A percentile compares a stretch with the other conserved stretches of the same genome.
phyloP scores from a whole-genome alignment of 345 rosid species.

The Moringa oleifera region DNA sequence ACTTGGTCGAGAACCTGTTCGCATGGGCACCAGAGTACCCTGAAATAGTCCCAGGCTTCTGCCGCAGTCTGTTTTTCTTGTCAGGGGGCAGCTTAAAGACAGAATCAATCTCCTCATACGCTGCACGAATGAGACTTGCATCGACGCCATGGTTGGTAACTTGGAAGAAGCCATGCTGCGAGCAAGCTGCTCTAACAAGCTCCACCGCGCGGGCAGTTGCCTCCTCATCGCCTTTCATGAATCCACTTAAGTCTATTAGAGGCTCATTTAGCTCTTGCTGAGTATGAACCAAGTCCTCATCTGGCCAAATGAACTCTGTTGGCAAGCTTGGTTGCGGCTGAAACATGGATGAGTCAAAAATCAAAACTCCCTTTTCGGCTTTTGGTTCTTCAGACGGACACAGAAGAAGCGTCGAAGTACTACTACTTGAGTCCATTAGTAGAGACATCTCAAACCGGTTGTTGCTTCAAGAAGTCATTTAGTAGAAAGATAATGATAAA shows the following conservation, averaged over 20 bases:
- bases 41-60: conserved; percentile 26
- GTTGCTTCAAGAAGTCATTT: neutral
- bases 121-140: conserved; percentile 27
- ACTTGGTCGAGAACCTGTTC: conserved; percentile 39
- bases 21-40: conserved; percentile 59
- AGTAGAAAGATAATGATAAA: no score
- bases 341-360: conserved; percentile 28
- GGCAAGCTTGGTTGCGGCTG: conserved; percentile 34
- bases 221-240: conserved; percentile 30
- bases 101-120: conserved; percentile 26
- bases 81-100: conserved; percentile 39
- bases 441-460: conserved; percentile 14
- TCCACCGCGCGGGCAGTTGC: conserved; percentile 29
- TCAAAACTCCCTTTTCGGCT: neutral
- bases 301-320: conserved; percentile 45
- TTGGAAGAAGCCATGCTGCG: conserved; percentile 55
- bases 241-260: conserved; percentile 39
- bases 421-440: conserved; percentile 18
- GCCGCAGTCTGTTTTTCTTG: conserved; percentile 30
- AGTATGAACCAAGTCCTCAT: conserved; percentile 20
- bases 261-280: conserved; percentile 41
- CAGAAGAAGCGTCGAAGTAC: conserved; percentile 13
- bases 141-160: conserved; percentile 54
- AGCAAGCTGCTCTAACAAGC: conserved; percentile 41
- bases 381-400: conserved; percentile 6